Percentiles rank a stretch among this genome's conserved stretches.
phyloP scores from a whole-genome alignment of 345 rosid genomes.

The Cardamine occulta region DNA sequence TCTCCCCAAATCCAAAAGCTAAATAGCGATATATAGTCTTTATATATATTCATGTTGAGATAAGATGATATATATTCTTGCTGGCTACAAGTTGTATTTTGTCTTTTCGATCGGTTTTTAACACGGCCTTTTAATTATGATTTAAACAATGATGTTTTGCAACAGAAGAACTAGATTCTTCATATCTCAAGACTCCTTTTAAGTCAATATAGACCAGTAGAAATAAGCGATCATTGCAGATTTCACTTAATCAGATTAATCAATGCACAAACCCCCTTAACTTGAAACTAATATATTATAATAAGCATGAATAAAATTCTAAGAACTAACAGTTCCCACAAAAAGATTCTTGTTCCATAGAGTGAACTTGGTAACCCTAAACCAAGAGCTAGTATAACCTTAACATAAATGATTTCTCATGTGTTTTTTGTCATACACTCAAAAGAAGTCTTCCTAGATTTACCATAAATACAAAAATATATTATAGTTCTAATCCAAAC shows the following conservation, averaged over 20 bases:
- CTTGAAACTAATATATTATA: neutral
- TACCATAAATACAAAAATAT: neutral
- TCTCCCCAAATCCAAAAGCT: slow-evolving; percentile 22
- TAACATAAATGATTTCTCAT: neutral
- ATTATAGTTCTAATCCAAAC: neutral
- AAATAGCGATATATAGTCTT: neutral
- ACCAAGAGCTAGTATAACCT: neutral
- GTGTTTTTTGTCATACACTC: neutral
- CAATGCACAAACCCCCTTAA: neutral
- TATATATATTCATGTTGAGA: neutral
- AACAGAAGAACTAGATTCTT: neutral
- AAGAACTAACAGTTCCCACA: neutral
- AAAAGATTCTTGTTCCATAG: neutral
- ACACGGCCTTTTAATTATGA: neutral
- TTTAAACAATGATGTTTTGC: neutral
- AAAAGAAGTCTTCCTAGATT: neutral
- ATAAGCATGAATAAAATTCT: neutral
- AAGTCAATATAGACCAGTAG: neutral
- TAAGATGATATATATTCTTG: slow-evolving; percentile 5
- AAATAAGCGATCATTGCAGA: neutral
- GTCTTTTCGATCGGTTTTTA: neutral
- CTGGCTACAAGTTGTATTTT: slow-evolving; percentile 5
- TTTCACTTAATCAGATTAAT: neutral
- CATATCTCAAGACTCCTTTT: neutral
- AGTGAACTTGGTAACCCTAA: neutral